phyloP scores from a whole-genome alignment of 2,329 filamentous ascomycete species.

The Hypomyces rosellus region DNA sequence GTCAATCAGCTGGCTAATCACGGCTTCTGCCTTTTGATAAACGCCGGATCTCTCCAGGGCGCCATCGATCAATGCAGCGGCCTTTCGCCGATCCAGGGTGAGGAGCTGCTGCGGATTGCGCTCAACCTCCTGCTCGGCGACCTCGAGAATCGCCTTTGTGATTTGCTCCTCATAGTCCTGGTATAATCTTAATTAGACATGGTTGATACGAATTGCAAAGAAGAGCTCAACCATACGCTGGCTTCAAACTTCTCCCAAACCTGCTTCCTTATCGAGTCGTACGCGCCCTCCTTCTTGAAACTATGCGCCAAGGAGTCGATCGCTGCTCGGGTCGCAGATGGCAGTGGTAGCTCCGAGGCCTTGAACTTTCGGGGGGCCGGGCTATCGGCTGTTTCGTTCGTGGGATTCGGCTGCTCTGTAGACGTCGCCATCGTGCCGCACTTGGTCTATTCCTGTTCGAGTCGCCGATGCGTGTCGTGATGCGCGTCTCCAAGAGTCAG shows the following conservation, averaged over 20 bases:
- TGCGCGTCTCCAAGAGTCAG: constrained; percentile 5
- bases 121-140: constrained; percentile 69
- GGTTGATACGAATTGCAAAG: background rate
- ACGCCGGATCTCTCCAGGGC: constrained; percentile 70
- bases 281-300: constrained; percentile 83
- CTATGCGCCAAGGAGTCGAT: constrained; percentile 72
- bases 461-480: constrained; percentile 2
- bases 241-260: constrained; percentile 69
- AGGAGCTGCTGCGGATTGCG: constrained; percentile 65
- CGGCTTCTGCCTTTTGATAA: constrained; percentile 63
- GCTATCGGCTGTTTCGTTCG: constrained; percentile 13
- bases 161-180: constrained; percentile 63
- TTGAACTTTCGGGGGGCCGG: constrained; percentile 50
- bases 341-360: constrained; percentile 66
- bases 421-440: constrained; percentile 20
- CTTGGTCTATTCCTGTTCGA: background rate
- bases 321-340: constrained; percentile 63
- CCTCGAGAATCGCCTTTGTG: constrained; percentile 58
- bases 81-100: constrained; percentile 66
- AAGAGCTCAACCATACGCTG: constrained; percentile 44
- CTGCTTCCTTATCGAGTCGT: constrained; percentile 70
- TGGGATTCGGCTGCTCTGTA: constrained; percentile 17
- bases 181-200: background rate
- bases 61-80: constrained; percentile 69
- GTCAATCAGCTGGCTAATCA: constrained; percentile 63